Evolutionary conservation across 2,329 filamentous ascomycete genomes (phyloP).

Genomic region (Epichloe amarillans): DNA sequence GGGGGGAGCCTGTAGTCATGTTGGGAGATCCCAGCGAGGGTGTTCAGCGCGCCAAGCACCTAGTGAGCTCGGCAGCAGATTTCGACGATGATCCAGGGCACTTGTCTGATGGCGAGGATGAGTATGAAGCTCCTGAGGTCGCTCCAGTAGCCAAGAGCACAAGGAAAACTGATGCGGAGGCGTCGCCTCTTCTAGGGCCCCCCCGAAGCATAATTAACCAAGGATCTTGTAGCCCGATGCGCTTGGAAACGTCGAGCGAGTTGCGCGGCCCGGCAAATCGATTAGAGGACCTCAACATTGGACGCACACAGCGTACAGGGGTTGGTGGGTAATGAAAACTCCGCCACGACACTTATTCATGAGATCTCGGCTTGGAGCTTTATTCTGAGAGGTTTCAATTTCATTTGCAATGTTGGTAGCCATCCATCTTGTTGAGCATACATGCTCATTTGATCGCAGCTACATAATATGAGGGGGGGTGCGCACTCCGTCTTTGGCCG

Average conservation of each 20-base stretch:
- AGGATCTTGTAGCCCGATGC: slow-evolving; percentile 15
- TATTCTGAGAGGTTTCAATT: too few relatives aligned
- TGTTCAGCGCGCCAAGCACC: not conserved
- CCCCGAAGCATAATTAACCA: slow-evolving; percentile 8
- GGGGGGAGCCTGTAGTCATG: slow-evolving; percentile 28
- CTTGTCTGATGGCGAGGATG: slow-evolving; percentile 17
- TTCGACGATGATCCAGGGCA: slow-evolving; percentile 15
- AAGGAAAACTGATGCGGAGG: not conserved
- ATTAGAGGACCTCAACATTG: slow-evolving; percentile 21
- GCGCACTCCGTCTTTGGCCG: too few relatives aligned
- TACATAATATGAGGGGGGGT: too few relatives aligned
- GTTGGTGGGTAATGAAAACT: slow-evolving; percentile 10
- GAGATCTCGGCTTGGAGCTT: not conserved
- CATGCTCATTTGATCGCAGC: too few relatives aligned
- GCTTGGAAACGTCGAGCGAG: slow-evolving; percentile 16
- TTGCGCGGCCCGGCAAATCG: slow-evolving; percentile 15
- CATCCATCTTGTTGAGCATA: not conserved
- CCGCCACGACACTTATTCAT: not conserved
- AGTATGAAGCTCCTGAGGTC: slow-evolving; percentile 1
- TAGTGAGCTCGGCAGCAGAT: not conserved
- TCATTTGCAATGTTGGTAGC: not conserved
- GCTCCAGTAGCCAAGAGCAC: slow-evolving; percentile 6
- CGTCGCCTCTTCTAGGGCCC: not conserved
- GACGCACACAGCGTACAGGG: slow-evolving; percentile 17
- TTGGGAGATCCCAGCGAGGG: slow-evolving; percentile 9